These are phyloP conservation scores for Phytopythium delawarense DNA, from an alignment of 352 stramenopile species.

Conservation along the genomic window DNA sequence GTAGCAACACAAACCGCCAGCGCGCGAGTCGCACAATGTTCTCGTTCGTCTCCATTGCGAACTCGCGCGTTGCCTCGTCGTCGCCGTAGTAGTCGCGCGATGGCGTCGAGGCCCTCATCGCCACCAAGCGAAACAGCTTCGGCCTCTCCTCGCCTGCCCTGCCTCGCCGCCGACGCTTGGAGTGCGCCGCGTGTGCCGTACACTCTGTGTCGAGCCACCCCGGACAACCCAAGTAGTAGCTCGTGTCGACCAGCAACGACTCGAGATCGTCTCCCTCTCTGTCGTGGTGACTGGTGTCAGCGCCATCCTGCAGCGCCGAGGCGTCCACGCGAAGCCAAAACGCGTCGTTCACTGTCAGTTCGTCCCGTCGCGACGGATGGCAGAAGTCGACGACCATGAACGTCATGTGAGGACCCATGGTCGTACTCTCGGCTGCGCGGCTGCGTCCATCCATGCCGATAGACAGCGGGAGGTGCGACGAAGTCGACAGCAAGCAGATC, in stretches of 20 bases:
- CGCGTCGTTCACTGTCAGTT: conserved; percentile 35
- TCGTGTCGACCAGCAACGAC: conserved; percentile 44
- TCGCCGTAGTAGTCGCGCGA: conserved; percentile 50
- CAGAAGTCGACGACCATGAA: conserved; percentile 62
- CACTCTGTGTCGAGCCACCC: conserved; percentile 33
- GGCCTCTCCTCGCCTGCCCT: neutral
- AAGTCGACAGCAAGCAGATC: conserved; percentile 50
- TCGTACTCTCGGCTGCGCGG: conserved; percentile 9
- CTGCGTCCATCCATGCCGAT: conserved; percentile 43
- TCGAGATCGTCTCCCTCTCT: conserved; percentile 24
- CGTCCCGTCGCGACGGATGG: conserved; percentile 37
- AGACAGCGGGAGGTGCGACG: conserved; percentile 40
- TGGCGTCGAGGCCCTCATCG: conserved; percentile 51
- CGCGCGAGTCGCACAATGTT: conserved; percentile 41
- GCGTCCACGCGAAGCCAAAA: conserved; percentile 58
- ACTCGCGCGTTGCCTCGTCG: conserved; percentile 56
- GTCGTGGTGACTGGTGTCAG: neutral
- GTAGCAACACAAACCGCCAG: conserved; percentile 31
- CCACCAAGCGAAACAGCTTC: conserved; percentile 42
- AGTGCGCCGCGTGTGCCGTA: neutral
- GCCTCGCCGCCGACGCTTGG: neutral
- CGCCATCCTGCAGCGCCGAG: conserved; percentile 1
- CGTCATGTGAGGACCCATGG: conserved; percentile 47
- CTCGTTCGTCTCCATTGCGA: conserved; percentile 57
- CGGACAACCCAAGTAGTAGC: conserved; percentile 52